Conservation (phyloP, 164 flowering plant species). For the Stephania cephalantha region DNA sequence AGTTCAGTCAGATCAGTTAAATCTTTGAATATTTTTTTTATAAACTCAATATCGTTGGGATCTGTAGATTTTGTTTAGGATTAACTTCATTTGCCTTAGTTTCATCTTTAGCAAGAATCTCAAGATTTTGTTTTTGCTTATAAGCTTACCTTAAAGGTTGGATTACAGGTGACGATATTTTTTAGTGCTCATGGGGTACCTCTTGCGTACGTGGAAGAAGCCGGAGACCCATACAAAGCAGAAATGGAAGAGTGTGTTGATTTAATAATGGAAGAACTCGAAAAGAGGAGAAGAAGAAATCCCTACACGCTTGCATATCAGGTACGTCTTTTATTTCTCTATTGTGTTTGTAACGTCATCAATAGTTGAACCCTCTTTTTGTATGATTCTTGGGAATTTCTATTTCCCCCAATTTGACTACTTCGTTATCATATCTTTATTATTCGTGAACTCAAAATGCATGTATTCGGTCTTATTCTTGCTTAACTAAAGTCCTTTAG, state of each 20-base stretch:
- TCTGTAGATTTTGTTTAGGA: too few relatives aligned
- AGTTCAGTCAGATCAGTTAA: not conserved
- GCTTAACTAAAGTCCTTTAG: not conserved
- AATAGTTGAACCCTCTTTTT: not conserved
- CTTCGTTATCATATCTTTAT: too few relatives aligned
- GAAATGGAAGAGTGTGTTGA: slow-evolving; percentile 99
- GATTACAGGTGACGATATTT: slow-evolving; percentile 76
- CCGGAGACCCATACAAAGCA: slow-evolving; percentile 99
- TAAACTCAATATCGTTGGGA: not conserved
- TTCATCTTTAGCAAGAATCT: not conserved
- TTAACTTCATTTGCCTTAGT: not conserved
- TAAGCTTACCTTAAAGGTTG: slow-evolving; percentile 10
- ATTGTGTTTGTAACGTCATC: not conserved
- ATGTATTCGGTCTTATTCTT: not conserved
- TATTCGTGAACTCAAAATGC: too few relatives aligned
- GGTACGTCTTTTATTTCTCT: slow-evolving; percentile 32
- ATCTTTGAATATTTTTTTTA: not conserved
- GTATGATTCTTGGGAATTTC: not conserved
- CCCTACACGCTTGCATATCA: slow-evolving; percentile 89
- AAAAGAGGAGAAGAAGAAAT: slow-evolving; percentile 57
- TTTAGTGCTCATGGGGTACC: slow-evolving; percentile 99
- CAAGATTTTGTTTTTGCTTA: not conserved
- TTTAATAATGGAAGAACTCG: slow-evolving; percentile 91
- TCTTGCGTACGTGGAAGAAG: slow-evolving; percentile 97
- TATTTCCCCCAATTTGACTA: too few relatives aligned